phyloP scores from a whole-genome alignment of 2,329 filamentous ascomycete species.

The Ilyonectria robusta region DNA sequence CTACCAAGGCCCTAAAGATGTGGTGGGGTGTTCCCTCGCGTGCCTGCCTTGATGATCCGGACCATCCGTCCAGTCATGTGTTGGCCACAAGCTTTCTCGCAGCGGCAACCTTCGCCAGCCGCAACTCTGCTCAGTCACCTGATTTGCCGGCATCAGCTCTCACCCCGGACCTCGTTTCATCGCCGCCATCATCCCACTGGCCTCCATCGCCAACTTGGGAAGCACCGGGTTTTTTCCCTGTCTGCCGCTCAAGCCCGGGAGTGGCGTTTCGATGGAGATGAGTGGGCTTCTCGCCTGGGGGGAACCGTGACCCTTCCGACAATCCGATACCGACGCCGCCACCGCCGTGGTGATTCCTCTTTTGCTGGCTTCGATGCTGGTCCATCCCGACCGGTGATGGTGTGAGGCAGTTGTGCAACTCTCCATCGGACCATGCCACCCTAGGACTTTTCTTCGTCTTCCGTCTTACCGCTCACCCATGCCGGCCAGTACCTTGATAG shows the following conservation, averaged over 20 bases:
- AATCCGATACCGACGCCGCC: conserved; percentile 18
- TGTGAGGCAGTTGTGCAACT: conserved; percentile 28
- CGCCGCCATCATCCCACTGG: background rate
- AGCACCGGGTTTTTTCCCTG: background rate
- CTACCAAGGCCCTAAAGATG: conserved; percentile 21
- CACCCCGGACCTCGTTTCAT: background rate
- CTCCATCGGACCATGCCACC: conserved; percentile 24
- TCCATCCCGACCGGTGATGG: conserved; percentile 17
- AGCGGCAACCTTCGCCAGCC: conserved; percentile 3
- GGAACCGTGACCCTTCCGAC: conserved; percentile 21
- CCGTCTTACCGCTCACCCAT: conserved; percentile 22
- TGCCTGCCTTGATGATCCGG: conserved; percentile 16
- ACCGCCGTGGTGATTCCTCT: conserved; percentile 6
- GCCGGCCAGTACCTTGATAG: background rate
- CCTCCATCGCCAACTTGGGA: background rate
- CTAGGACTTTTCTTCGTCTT: conserved; percentile 16
- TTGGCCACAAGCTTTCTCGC: conserved; percentile 11
- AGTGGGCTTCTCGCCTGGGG: background rate
- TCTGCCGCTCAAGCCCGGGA: conserved; percentile 19
- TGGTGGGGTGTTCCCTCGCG: conserved; percentile 22
- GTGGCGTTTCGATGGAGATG: conserved; percentile 17
- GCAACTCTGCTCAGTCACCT: conserved; percentile 7
- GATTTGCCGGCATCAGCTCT: conserved; percentile 11
- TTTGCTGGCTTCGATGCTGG: conserved; percentile 5
- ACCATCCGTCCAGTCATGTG: conserved; percentile 25